A percentile compares a stretch with the other conserved stretches of the same genome.
Evolutionary conservation across 169 alveolate species (phyloP).

Genomic region (Plasmodium inui): DNA sequence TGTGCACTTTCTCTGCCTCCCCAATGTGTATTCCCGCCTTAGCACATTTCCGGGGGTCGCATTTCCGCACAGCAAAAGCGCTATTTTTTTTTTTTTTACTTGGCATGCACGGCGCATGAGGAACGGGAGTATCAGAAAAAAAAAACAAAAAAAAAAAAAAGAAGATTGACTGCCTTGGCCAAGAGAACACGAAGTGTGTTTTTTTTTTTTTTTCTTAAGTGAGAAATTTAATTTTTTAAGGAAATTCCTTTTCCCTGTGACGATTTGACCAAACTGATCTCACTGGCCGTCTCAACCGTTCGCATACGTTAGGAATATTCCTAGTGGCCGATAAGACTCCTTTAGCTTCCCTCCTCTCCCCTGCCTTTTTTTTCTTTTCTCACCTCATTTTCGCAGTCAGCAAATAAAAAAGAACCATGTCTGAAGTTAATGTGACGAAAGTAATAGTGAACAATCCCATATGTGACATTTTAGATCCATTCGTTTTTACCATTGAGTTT

Average conservation of each 20-base stretch:
- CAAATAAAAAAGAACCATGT: conserved; percentile 86
- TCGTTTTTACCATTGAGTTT: conserved; percentile 94
- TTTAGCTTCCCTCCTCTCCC: not conserved
- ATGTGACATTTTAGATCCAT: conserved; percentile 92
- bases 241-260: not conserved
- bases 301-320: not conserved
- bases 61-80: not conserved
- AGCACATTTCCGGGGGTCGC: not conserved
- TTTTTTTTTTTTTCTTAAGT: not conserved
- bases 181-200: not conserved
- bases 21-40: not conserved
- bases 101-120: not conserved
- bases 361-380: not conserved
- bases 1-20: not conserved
- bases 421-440: conserved; percentile 94
- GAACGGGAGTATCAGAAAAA: not conserved
- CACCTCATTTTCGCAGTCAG: not conserved
- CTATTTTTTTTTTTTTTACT: not conserved
- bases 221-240: not conserved
- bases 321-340: not conserved
- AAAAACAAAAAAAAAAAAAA: not conserved
- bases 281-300: not conserved
- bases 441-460: conserved; percentile 93
- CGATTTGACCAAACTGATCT: not conserved
- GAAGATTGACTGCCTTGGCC: not conserved